Base-by-base conservation (phyloP, 2,329 filamentous ascomycete genomes). In the Metarhizium album region DNA sequence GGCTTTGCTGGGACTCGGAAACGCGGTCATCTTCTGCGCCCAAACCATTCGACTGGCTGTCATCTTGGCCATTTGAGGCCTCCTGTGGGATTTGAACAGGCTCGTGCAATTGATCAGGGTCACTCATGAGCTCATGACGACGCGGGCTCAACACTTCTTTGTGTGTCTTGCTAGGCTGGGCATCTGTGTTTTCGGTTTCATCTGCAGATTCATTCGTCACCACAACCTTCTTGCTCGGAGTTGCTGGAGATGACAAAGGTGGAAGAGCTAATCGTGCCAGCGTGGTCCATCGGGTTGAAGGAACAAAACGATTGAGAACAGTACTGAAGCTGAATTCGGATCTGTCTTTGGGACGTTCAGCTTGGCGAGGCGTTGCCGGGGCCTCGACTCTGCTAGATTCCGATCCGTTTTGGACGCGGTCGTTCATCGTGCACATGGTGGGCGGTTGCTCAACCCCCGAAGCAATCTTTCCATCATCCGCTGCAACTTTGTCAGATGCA, bases 241-340 rank as follows among this genome's bases (percentile, higher is more conserved):
- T 31, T 22, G 22, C 22, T 31, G 33, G 13, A 24, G 22, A 47
- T 23, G 23, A 40, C 37, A 33, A 22, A 14, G 43, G 29, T 16
- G 43, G 31, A 18, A 47, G 50, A 33, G 55, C 40, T 43, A 57
- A 45, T 9, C 45, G 49, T 23, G 55, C 54, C n/a, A 57, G 49
- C 22, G 51, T 60, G 33, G 55, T 53, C 63, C 57, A 63, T 11
- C 60, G 57, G 6, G 53, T 58, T 22, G 56, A 52, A 13, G 62
- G 57, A 22, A 64, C 55, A 24, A 60, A 51, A 3, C 48, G 57
- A 46, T 58, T 57, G 7, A 62, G 35, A 9, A 62, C 57, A 31
- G 46, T 49, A 22, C 55, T 62, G 1, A 64, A 48, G 16, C 60
- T 57, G 33, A 56, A 57, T 2, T 53, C 55, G 7, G 48, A 38